Evolutionary conservation across 495 filamentous ascomycete species (phyloP).

Genomic region (Aspergillus conjunctus): DNA sequence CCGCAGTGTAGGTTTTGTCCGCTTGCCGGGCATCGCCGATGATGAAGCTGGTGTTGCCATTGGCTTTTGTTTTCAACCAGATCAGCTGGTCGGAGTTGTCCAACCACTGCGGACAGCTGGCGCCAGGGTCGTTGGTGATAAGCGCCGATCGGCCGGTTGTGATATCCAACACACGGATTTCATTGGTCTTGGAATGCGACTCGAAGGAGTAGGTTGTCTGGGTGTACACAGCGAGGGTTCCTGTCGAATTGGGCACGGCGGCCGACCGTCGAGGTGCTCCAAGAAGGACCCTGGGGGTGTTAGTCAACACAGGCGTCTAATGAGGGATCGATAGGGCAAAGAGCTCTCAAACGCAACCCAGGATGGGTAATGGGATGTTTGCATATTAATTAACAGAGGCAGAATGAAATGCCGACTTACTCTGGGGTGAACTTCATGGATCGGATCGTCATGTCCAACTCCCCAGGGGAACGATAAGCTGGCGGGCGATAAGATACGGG

Average conservation of each 20-base stretch:
- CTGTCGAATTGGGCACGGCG: conserved; percentile 72
- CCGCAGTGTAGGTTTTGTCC: conserved; percentile 61
- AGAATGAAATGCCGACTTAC: conserved; percentile 34
- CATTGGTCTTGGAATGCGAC: conserved; percentile 69
- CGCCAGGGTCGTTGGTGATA: conserved; percentile 63
- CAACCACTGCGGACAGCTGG: conserved; percentile 77
- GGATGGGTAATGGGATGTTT: background rate
- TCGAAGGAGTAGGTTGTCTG: conserved; percentile 83
- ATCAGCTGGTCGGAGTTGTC: conserved; percentile 62
- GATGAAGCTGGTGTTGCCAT: conserved; percentile 67
- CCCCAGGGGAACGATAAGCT: conserved; percentile 15
- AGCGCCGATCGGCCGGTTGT: conserved; percentile 64
- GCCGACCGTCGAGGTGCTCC: conserved; percentile 78
- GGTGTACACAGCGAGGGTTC: conserved; percentile 70
- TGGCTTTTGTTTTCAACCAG: conserved; percentile 64
- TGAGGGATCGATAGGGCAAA: background rate
- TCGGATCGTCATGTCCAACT: conserved; percentile 60
- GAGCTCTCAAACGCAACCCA: background rate
- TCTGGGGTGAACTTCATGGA: conserved; percentile 74
- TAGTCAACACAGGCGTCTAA: conserved; percentile 16
- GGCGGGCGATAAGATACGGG: conserved; percentile 20
- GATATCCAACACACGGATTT: conserved; percentile 77
- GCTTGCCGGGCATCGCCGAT: conserved; percentile 58
- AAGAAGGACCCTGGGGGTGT: conserved; percentile 63
- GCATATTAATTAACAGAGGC: background rate